phyloP scores from a whole-genome alignment of 495 filamentous ascomycete species.

The Penicillium coprophilum region DNA sequence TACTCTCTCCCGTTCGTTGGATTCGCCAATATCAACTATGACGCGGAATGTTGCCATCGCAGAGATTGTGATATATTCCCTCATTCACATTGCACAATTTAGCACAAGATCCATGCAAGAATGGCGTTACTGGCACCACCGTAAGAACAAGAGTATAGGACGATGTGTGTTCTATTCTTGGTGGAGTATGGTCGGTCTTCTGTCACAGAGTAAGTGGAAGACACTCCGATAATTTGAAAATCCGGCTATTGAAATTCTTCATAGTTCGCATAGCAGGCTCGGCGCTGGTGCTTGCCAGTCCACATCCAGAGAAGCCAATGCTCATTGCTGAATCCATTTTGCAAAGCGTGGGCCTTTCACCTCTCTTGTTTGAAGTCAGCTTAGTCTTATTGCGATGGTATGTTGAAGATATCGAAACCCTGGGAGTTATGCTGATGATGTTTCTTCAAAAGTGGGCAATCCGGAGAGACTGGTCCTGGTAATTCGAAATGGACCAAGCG shows the following conservation, averaged over 20 bases:
- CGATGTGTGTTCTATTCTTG: slow-evolving; percentile 34
- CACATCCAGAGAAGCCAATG: slow-evolving; percentile 20
- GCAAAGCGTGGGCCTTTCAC: slow-evolving; percentile 37
- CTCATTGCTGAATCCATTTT: slow-evolving; percentile 28
- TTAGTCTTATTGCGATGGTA: slow-evolving; percentile 36
- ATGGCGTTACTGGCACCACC: slow-evolving; percentile 36
- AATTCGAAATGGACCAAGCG: slow-evolving; percentile 30
- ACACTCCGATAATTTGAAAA: not conserved
- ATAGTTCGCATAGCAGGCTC: slow-evolving; percentile 35
- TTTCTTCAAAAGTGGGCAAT: slow-evolving; percentile 27
- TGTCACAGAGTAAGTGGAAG: slow-evolving; percentile 28
- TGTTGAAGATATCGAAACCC: not conserved
- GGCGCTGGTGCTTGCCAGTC: slow-evolving; percentile 28
- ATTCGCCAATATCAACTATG: slow-evolving; percentile 19
- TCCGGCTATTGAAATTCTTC: not conserved
- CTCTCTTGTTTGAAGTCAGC: slow-evolving; percentile 39
- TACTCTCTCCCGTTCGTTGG: slow-evolving; percentile 1
- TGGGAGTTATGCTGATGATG: not conserved
- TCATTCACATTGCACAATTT: slow-evolving; percentile 27
- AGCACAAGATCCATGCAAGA: slow-evolving; percentile 30
- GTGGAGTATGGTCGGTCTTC: slow-evolving; percentile 32
- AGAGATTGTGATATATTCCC: slow-evolving; percentile 29
- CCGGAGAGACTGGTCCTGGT: slow-evolving; percentile 30
- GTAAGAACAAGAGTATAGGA: slow-evolving; percentile 19
- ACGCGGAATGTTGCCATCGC: slow-evolving; percentile 30